phyloP scores from a whole-genome alignment of 805 yeast genomes.

The Martiniozyma abietophila region DNA sequence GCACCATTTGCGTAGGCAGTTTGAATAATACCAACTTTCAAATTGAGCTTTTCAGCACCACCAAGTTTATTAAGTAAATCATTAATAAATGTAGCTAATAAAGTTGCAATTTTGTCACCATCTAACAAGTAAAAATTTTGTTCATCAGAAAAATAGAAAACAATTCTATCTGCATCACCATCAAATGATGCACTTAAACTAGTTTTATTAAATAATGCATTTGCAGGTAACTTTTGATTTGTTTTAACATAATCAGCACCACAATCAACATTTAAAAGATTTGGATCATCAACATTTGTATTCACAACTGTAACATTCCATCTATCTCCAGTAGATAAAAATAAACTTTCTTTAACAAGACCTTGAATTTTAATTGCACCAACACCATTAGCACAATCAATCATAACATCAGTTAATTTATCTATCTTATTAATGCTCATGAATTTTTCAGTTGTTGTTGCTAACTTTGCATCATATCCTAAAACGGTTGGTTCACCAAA shows the following conservation, averaged over 20 bases:
- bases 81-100: slow-evolving; percentile 60
- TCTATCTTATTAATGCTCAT: slow-evolving; percentile 21
- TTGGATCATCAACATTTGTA: slow-evolving; percentile 43
- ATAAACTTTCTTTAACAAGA: slow-evolving; percentile 27
- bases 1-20: slow-evolving; percentile 98
- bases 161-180: slow-evolving; percentile 95
- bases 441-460: slow-evolving; percentile 42
- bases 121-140: slow-evolving; percentile 54
- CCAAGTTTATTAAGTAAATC: slow-evolving; percentile 36
- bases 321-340: slow-evolving; percentile 11
- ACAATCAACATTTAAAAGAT: slow-evolving; percentile 61
- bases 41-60: slow-evolving; percentile 11
- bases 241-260: slow-evolving; percentile 97
- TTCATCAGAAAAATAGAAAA: slow-evolving; percentile 45
- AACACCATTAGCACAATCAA: slow-evolving; percentile 96
- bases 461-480: slow-evolving; percentile 63
- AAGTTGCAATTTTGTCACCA: slow-evolving; percentile 88
- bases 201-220: slow-evolving; percentile 26
- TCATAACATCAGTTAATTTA: slow-evolving; percentile 33
- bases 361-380: slow-evolving; percentile 68
- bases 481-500: slow-evolving; percentile 56
- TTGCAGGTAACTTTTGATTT: slow-evolving; percentile 66
- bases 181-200: slow-evolving; percentile 76
- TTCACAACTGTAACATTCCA: slow-evolving; percentile 43
- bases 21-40: slow-evolving; percentile 75